phyloP scores from a whole-genome alignment of 768 basidiomycete genomes.

The Mrakia frigida region DNA sequence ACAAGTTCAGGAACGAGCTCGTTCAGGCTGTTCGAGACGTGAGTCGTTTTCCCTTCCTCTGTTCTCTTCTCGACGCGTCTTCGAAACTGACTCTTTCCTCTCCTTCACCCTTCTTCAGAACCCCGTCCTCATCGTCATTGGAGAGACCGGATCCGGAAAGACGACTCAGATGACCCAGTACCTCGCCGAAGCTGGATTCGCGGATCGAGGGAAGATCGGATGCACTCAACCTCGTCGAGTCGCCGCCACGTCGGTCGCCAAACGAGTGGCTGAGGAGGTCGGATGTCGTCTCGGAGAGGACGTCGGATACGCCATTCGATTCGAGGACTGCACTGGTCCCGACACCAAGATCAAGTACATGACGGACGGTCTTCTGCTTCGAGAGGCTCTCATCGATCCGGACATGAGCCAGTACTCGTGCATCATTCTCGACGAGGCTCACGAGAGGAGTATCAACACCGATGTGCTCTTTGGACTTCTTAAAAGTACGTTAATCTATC shows the following conservation, averaged over 20 bases:
- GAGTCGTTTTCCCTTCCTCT: slow-evolving; percentile 40
- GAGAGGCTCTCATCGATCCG: slow-evolving; percentile 94
- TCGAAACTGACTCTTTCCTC: slow-evolving; percentile 7
- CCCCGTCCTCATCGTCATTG: slow-evolving; percentile 95
- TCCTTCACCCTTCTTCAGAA: slow-evolving; percentile 53
- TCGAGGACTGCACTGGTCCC: slow-evolving; percentile 97
- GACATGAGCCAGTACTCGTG: slow-evolving; percentile 88
- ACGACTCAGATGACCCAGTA: slow-evolving; percentile 99
- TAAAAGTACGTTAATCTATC: slow-evolving; percentile 59
- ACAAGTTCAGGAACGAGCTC: slow-evolving; percentile 83
- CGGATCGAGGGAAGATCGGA: slow-evolving; percentile 83
- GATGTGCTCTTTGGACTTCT: slow-evolving; percentile 94
- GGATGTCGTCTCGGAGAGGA: slow-evolving; percentile 95
- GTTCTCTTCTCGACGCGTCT: background rate
- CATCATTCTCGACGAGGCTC: slow-evolving; percentile 97
- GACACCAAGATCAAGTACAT: slow-evolving; percentile 99
- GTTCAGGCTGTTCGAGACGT: slow-evolving; percentile 86
- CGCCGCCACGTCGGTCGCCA: slow-evolving; percentile 97
- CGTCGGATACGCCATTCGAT: slow-evolving; percentile 97
- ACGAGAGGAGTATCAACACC: slow-evolving; percentile 96
- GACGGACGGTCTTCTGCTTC: slow-evolving; percentile 99
- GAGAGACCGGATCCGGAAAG: slow-evolving; percentile 97
- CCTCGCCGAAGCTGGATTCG: slow-evolving; percentile 87
- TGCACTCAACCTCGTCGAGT: slow-evolving; percentile 99
- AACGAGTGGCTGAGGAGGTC: slow-evolving; percentile 96